Conservation (phyloP, 176 grass and related monocot genomes). For the Lolium perenne region DNA sequence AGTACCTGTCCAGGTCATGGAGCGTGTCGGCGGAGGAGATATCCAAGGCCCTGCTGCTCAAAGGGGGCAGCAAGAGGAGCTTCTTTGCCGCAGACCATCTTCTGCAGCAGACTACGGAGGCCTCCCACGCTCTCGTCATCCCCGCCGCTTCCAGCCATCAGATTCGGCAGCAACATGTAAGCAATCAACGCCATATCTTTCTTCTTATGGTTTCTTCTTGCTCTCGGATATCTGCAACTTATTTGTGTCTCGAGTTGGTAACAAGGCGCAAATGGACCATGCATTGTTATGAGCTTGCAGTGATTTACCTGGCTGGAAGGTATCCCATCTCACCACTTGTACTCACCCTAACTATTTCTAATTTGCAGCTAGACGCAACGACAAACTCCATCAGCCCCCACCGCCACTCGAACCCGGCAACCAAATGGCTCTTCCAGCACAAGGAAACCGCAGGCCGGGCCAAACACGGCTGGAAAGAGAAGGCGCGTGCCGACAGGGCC, state of each 20-base stretch:
- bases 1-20: conserved; percentile 72
- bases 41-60: conserved; percentile 63
- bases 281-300: neutral
- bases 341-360: neutral
- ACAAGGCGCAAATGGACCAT: neutral
- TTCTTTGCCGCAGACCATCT: conserved; percentile 2
- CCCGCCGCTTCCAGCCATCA: conserved; percentile 14
- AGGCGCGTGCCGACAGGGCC: conserved; percentile 39
- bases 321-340: neutral
- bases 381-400: conserved; percentile 27
- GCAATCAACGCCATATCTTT: fast-evolving
- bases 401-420: neutral
- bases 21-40: conserved; percentile 73
- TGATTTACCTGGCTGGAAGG: neutral
- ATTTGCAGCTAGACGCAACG: neutral
- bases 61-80: conserved; percentile 55
- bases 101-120: neutral
- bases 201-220: neutral
- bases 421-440: conserved; percentile 57
- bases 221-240: neutral
- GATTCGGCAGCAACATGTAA: conserved; percentile 36
- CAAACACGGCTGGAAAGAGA: neutral
- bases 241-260: neutral
- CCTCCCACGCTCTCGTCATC: neutral
- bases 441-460: neutral